Percentiles rank a stretch among this genome's conserved stretches.
phyloP scores from a whole-genome alignment of 2,329 filamentous ascomycete species.

The Beauveria australis region DNA sequence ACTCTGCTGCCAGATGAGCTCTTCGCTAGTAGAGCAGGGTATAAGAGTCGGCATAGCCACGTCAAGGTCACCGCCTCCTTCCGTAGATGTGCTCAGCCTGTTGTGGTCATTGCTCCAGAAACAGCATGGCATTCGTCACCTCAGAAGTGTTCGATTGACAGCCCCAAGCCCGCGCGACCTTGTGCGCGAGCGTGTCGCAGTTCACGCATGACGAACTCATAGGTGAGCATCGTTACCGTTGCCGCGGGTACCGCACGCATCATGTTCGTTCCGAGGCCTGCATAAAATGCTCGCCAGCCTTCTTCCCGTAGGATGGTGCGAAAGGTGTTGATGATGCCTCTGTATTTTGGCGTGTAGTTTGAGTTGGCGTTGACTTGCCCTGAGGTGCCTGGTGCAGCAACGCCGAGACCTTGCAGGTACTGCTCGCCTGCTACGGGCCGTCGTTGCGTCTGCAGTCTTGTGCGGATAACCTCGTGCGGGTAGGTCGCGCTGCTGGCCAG shows the following conservation, averaged over 20 bases:
- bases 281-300: constrained; percentile 94
- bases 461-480: constrained; percentile 92
- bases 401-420: constrained; percentile 42
- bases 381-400: constrained; percentile 27
- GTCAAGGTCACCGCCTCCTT: background rate
- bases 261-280: constrained; percentile 95
- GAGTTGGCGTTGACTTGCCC: constrained; percentile 21
- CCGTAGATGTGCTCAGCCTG: background rate
- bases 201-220: constrained; percentile 64
- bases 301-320: constrained; percentile 82
- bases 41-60: background rate
- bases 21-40: background rate
- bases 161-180: constrained; percentile 26
- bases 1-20: background rate
- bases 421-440: constrained; percentile 53
- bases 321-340: constrained; percentile 72
- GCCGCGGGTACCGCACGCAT: constrained; percentile 91
- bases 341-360: constrained; percentile 53
- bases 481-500: constrained; percentile 93
- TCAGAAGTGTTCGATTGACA: background rate
- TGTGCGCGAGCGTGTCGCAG: constrained; percentile 36
- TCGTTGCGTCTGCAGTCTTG: constrained; percentile 87
- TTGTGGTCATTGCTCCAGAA: background rate
- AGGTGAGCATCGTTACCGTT: constrained; percentile 95
- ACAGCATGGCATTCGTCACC: background rate